Evolutionary conservation across 176 grass and related monocot genomes (phyloP), one percentile per base, ranked within the genome.

Genomic region (Bolboschoenus planiculmis): DNA sequence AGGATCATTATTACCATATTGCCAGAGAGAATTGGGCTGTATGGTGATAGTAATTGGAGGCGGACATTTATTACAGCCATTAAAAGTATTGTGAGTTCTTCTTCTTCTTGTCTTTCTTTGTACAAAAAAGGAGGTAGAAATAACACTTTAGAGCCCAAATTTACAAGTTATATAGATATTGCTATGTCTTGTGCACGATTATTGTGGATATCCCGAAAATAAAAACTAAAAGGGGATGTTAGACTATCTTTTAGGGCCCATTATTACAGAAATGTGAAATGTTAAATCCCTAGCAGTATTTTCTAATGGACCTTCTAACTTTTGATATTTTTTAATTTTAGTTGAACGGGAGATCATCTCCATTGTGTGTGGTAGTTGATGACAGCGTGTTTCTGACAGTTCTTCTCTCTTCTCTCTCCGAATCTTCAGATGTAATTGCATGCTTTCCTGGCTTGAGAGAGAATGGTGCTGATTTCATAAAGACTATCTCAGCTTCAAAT

Each of bases 31-130:
- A 57, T 94, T 82, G 90, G 86, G 80, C 85, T 97, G 68, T 97
- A 97, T 87, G 90, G 95, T 78, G 92, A 97, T 79, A 87, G 50
- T 87, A 81, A 59, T 86, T 97, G 95, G 95, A 92, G 95, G 86
- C 75, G 51, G 53, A 64, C 83, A 24, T 84, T 89, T 50, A 91
- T 92, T 59, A 85, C 26, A 83, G 87, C 34, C 15, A 75, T 92
- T 68, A 88, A 31, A 89, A 91, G 90, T 88, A 84, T 51, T 57
- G 95, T 97, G 90, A 94, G 90, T 81, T 62, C 10, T 82, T 65
- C 7, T 59, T 29, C 10, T 9, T 20, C 33, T 76, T 81, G 16
- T 60, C n/a, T 81, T 81, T 44, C 33, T 61, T 62, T 59, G 61
- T 85, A n/a, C n/a, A n/a, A 31, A 56, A 65, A 20, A 66, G 26